Conservation (phyloP, 1,284 basidiomycete species). For the Ganoderma resinaceum region DNA sequence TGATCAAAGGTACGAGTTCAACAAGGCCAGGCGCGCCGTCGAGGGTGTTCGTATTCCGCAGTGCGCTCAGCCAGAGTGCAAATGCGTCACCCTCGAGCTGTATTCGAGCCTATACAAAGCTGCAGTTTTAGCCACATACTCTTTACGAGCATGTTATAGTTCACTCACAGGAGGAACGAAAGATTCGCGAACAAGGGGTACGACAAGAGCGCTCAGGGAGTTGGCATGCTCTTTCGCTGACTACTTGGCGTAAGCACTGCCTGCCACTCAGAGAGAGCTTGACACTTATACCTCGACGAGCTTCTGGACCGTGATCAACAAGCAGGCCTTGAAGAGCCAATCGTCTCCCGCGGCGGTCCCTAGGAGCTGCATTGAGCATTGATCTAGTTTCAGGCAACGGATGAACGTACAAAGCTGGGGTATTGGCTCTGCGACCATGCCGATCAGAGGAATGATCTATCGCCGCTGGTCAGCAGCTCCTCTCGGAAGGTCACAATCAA, state of each 20-base stretch:
- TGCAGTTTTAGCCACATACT: background rate
- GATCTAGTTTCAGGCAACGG: constrained; percentile 8
- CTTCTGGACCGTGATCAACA: constrained; percentile 78
- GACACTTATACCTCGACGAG: constrained; percentile 66
- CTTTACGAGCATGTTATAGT: background rate
- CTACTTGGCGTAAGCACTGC: constrained; percentile 45
- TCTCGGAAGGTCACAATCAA: background rate
- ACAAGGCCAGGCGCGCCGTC: constrained; percentile 63
- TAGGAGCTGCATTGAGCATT: constrained; percentile 36
- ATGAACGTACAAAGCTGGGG: constrained; percentile 75
- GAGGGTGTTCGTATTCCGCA: constrained; percentile 73
- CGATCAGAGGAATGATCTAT: constrained; percentile 76
- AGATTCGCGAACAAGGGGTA: constrained; percentile 81
- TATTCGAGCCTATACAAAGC: constrained; percentile 57
- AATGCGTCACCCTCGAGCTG: constrained; percentile 85
- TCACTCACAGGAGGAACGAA: constrained; percentile 64
- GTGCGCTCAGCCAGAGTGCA: constrained; percentile 75
- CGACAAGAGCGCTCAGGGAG: constrained; percentile 63
- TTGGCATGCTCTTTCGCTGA: constrained; percentile 68
- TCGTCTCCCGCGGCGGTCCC: constrained; percentile 77
- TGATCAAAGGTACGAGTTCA: constrained; percentile 72
- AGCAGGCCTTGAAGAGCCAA: constrained; percentile 79
- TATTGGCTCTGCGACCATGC: constrained; percentile 71
- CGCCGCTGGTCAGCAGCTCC: background rate
- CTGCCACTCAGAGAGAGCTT: background rate